Percentiles rank a stretch among this genome's conserved stretches.
phyloP scores from a whole-genome alignment of 1,284 basidiomycete genomes.

The Microstroma glucosiphilum region DNA sequence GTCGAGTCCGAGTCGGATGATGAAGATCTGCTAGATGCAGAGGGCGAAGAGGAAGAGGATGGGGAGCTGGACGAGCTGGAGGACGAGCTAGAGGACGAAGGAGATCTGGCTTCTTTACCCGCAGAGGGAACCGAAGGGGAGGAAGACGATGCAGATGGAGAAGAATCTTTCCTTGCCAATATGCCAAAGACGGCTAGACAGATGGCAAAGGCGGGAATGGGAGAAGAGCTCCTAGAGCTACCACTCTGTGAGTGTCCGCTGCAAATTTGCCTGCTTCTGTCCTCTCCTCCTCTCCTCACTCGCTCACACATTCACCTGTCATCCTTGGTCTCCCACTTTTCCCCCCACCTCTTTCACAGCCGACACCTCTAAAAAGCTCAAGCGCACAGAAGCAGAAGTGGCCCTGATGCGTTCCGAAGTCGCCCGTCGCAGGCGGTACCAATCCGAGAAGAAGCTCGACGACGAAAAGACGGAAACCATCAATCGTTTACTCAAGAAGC shows the following conservation, averaged over 20 bases:
- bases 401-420: slow-evolving; percentile 76
- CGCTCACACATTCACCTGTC: neutral
- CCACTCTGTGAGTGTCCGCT: slow-evolving; percentile 17
- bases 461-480: slow-evolving; percentile 86
- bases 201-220: slow-evolving; percentile 23
- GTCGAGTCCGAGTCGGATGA: slow-evolving; percentile 8
- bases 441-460: slow-evolving; percentile 81
- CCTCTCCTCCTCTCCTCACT: neutral
- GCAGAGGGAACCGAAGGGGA: slow-evolving; percentile 1
- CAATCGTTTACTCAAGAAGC: slow-evolving; percentile 78
- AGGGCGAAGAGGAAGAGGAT: neutral
- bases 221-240: slow-evolving; percentile 32
- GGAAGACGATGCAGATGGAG: slow-evolving; percentile 17
- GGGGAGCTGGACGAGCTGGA: slow-evolving; percentile 12
- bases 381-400: slow-evolving; percentile 73
- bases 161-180: slow-evolving; percentile 12
- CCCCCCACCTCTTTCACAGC: slow-evolving; percentile 1
- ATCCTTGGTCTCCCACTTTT: neutral
- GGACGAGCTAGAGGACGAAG: slow-evolving; percentile 8
- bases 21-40: slow-evolving; percentile 11
- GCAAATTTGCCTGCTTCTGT: neutral
- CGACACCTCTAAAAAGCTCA: slow-evolving; percentile 60
- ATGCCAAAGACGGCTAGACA: slow-evolving; percentile 45
- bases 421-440: slow-evolving; percentile 73
- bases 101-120: neutral